A percentile compares a stretch with the other conserved stretches of the same genome.
Conservation (phyloP, 768 basidiomycete species). For the Ramaria sp. region DNA sequence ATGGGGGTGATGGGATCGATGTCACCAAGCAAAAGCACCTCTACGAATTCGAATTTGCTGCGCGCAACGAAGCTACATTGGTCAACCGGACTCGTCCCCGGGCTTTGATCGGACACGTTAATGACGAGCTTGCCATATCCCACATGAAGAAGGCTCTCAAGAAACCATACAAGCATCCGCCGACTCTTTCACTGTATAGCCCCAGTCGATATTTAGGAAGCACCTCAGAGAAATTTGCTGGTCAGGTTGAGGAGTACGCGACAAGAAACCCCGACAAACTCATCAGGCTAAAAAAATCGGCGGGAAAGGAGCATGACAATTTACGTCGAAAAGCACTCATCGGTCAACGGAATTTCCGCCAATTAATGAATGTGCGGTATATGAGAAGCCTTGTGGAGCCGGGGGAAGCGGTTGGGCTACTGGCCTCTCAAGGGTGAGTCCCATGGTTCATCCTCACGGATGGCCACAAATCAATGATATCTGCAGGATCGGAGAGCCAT, state of each 20-base stretch:
- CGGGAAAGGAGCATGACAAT: conserved; percentile 28
- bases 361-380: conserved; percentile 87
- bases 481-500: conserved; percentile 89
- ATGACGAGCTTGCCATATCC: conserved; percentile 52
- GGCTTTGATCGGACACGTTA: conserved; percentile 43
- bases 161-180: conserved; percentile 55
- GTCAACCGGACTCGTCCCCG: conserved; percentile 60
- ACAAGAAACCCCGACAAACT: conserved; percentile 56
- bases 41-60: conserved; percentile 87
- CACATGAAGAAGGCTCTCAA: conserved; percentile 92
- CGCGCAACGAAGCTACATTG: conserved; percentile 73
- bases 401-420: conserved; percentile 94
- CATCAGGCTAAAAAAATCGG: conserved; percentile 28
- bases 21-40: conserved; percentile 97
- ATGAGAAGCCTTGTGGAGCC: conserved; percentile 90
- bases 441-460: not conserved
- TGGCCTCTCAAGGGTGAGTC: conserved; percentile 92
- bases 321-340: conserved; percentile 37
- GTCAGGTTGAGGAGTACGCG: conserved; percentile 68
- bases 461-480: not conserved
- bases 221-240: conserved; percentile 87
- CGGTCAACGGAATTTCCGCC: conserved; percentile 51
- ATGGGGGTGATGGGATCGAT: conserved; percentile 94
- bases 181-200: conserved; percentile 62
- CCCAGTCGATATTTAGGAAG: conserved; percentile 78